Evolutionary conservation across 2,329 filamentous ascomycete genomes (phyloP).

Genomic region (Magnaporthiopsis incrustans): DNA sequence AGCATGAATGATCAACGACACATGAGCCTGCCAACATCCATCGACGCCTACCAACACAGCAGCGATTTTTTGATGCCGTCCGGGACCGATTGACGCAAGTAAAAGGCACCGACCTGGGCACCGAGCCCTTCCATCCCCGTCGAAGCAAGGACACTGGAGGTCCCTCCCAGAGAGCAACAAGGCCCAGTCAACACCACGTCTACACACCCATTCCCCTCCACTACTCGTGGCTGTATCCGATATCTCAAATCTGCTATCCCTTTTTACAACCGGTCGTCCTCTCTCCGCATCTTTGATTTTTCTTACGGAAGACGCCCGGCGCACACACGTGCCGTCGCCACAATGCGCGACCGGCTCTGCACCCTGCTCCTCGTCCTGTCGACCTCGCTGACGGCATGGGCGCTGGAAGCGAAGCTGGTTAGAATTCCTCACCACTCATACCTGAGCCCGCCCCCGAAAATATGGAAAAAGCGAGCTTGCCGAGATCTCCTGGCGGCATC

Average conservation of each 20-base stretch:
- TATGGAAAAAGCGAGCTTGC: background rate
- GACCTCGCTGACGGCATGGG: slow-evolving; percentile 44
- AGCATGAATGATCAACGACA: background rate
- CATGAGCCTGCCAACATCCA: background rate
- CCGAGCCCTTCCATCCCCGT: background rate
- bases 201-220: background rate
- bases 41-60: background rate
- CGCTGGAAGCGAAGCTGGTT: slow-evolving; percentile 52
- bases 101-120: background rate
- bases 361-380: slow-evolving; percentile 42
- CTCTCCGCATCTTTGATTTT: too few relatives aligned
- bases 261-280: background rate
- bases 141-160: background rate
- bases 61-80: background rate
- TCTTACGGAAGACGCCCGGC: background rate
- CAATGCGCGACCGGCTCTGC: slow-evolving; percentile 48
- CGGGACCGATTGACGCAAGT: background rate
- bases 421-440: slow-evolving; percentile 16
- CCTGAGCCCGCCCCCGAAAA: background rate
- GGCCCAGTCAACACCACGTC: too few relatives aligned
- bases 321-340: slow-evolving; percentile 14
- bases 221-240: too few relatives aligned
- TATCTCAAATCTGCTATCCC: background rate
- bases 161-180: too few relatives aligned
- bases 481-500: background rate